These are phyloP conservation scores for Emmonsia crescens DNA, from an alignment of 2,329 filamentous ascomycete genomes.

Conservation along the genomic window DNA sequence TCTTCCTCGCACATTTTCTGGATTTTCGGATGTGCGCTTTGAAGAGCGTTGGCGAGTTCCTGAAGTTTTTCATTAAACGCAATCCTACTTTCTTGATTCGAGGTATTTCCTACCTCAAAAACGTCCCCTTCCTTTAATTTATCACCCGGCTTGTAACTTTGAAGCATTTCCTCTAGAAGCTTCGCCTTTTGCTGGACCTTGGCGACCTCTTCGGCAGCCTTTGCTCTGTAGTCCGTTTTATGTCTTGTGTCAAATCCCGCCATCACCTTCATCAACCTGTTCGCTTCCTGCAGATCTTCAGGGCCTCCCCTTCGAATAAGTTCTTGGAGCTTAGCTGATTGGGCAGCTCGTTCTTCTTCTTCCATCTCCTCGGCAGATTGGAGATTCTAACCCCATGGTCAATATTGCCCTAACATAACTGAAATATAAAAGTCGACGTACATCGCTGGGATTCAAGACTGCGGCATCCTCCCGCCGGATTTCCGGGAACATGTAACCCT, in stretches of 20 bases:
- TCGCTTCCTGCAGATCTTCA: slow-evolving; percentile 91
- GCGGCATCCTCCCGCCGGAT: slow-evolving; percentile 88
- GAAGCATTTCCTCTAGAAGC: slow-evolving; percentile 83
- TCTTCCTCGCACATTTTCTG: slow-evolving; percentile 99
- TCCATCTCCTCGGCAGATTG: slow-evolving; percentile 98
- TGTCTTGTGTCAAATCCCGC: slow-evolving; percentile 89
- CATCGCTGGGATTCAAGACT: slow-evolving; percentile 91
- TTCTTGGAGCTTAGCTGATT: slow-evolving; percentile 97
- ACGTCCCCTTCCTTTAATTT: slow-evolving; percentile 60
- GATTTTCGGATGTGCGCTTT: slow-evolving; percentile 94
- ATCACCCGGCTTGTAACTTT: slow-evolving; percentile 72
- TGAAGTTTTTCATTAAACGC: slow-evolving; percentile 24
- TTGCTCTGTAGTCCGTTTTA: slow-evolving; percentile 96
- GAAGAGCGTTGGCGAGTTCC: slow-evolving; percentile 79
- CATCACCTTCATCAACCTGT: slow-evolving; percentile 98
- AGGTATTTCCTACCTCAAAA: slow-evolving; percentile 45
- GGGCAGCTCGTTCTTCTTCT: slow-evolving; percentile 84
- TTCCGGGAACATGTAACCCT: slow-evolving; percentile 92
- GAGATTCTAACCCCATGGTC: slow-evolving; percentile 54
- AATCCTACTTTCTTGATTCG: neutral
- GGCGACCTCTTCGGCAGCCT: slow-evolving; percentile 87
- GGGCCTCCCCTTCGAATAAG: slow-evolving; percentile 85
- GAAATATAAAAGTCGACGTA: slow-evolving; percentile 40
- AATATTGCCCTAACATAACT: slow-evolving; percentile 12
- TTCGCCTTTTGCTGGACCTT: slow-evolving; percentile 94